phyloP scores from a whole-genome alignment of 2,329 filamentous ascomycete genomes.

The Fusarium longipes region DNA sequence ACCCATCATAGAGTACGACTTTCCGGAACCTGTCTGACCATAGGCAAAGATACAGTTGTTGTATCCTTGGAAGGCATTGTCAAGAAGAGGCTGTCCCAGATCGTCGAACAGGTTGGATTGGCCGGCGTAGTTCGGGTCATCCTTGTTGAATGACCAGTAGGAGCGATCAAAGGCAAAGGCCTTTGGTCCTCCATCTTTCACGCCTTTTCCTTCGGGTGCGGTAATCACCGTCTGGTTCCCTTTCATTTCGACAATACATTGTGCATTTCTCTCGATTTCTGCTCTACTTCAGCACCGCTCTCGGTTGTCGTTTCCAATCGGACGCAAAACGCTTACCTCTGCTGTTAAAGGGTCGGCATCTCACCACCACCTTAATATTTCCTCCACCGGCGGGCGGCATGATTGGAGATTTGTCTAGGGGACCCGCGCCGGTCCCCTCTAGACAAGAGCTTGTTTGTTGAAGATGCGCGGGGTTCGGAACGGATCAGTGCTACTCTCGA shows the following conservation, averaged over 20 bases:
- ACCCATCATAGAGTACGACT: conserved; percentile 99
- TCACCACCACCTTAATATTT: conserved; percentile 99
- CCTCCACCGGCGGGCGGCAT: conserved; percentile 76
- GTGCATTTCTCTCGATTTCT: conserved; percentile 92
- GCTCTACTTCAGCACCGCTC: conserved; percentile 38
- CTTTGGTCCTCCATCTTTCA: conserved; percentile 79
- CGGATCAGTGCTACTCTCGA: conserved; percentile 22
- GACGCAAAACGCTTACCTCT: conserved; percentile 71
- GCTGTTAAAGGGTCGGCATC: conserved; percentile 93
- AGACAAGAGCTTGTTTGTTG: conserved; percentile 37
- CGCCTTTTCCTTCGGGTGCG: conserved; percentile 75
- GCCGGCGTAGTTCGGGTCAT: conserved; percentile 84
- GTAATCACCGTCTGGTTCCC: conserved; percentile 88
- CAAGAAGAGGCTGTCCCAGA: conserved; percentile 87
- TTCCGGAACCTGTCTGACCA: conserved; percentile 97
- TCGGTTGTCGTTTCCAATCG: not conserved
- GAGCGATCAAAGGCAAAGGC: conserved; percentile 95
- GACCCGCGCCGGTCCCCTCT: conserved; percentile 53
- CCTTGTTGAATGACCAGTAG: conserved; percentile 96
- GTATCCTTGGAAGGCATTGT: conserved; percentile 98
- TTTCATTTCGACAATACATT: conserved; percentile 98
- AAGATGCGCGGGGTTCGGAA: conserved; percentile 45
- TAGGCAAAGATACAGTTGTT: conserved; percentile 99
- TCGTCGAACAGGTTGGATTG: conserved; percentile 91
- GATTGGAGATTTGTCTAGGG: conserved; percentile 48